phyloP scores from a whole-genome alignment of 352 stramenopile species.

The Phytophthora chlamydospora region DNA sequence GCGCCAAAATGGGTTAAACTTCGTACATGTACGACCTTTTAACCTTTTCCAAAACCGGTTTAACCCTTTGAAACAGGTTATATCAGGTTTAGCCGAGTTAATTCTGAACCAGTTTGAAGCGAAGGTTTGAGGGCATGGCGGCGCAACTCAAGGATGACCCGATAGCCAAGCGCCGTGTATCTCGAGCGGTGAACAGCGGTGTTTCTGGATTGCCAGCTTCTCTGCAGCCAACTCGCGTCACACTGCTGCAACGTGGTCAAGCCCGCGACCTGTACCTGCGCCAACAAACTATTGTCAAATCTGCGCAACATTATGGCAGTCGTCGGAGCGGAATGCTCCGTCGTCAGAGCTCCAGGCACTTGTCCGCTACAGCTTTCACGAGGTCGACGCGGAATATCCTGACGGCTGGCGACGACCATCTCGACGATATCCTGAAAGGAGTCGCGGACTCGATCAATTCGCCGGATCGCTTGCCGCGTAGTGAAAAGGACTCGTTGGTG shows the following conservation, averaged over 20 bases:
- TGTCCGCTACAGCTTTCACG: conserved; percentile 24
- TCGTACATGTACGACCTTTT: no score
- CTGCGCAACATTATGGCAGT: neutral
- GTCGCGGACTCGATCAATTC: conserved; percentile 26
- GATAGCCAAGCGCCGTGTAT: conserved; percentile 1
- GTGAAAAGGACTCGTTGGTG: conserved; percentile 19
- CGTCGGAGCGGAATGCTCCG: neutral
- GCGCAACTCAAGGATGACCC: neutral
- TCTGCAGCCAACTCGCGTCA: conserved; percentile 18
- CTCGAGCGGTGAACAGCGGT: neutral
- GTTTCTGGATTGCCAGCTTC: conserved; percentile 7
- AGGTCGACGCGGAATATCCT: conserved; percentile 32
- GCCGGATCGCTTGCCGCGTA: conserved; percentile 12
- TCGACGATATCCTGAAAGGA: conserved; percentile 28
- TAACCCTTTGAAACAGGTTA: no score
- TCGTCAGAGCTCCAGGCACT: neutral
- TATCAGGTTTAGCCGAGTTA: neutral
- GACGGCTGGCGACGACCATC: conserved; percentile 26
- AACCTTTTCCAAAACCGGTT: no score
- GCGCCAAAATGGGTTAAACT: no score
- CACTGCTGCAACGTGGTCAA: conserved; percentile 26
- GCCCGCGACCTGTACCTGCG: conserved; percentile 14
- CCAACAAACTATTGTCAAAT: conserved; percentile 11
- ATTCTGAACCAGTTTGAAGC: neutral
- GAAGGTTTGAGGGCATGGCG: conserved; percentile 5